Conservation (phyloP, 345 rosid species). For the Viola odorata region DNA sequence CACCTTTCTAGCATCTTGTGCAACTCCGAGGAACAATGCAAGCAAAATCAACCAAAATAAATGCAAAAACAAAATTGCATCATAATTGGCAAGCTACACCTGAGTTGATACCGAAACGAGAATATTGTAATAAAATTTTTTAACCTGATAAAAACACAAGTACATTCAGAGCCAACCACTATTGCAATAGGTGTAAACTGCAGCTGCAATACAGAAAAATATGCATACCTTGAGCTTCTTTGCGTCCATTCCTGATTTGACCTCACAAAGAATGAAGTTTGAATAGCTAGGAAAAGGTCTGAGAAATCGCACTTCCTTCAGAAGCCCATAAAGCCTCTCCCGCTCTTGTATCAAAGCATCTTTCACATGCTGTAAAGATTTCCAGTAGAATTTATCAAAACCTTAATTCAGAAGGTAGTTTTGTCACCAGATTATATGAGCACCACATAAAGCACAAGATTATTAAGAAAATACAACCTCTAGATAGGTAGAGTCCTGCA, state of each 20-base stretch:
- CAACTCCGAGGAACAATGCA: no score
- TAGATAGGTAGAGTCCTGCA: constrained; percentile 61
- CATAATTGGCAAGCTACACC: no score
- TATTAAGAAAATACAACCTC: constrained; percentile 37
- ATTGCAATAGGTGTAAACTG: no score
- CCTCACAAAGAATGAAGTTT: constrained; percentile 85
- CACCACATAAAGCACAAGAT: not conserved
- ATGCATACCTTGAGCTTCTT: constrained; percentile 70
- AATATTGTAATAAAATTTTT: no score
- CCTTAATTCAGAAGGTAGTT: not conserved
- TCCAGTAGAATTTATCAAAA: constrained; percentile 9
- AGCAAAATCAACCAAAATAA: no score
- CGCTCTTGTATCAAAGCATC: constrained; percentile 64
- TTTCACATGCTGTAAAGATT: constrained; percentile 55
- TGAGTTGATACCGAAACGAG: no score
- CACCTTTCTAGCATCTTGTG: no score
- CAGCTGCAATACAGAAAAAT: not conserved
- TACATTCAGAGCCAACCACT: not conserved
- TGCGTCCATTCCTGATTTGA: constrained; percentile 71
- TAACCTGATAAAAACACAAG: not conserved
- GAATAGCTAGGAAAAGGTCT: constrained; percentile 75
- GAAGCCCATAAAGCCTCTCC: constrained; percentile 62
- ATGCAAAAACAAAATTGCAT: no score
- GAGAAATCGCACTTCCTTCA: constrained; percentile 73
- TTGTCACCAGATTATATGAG: not conserved